A percentile compares a stretch with the other conserved stretches of the same genome.
These are phyloP conservation scores for Fraxinus latifolia DNA, from an alignment of 305 asterid genomes.

Conservation along the genomic window DNA sequence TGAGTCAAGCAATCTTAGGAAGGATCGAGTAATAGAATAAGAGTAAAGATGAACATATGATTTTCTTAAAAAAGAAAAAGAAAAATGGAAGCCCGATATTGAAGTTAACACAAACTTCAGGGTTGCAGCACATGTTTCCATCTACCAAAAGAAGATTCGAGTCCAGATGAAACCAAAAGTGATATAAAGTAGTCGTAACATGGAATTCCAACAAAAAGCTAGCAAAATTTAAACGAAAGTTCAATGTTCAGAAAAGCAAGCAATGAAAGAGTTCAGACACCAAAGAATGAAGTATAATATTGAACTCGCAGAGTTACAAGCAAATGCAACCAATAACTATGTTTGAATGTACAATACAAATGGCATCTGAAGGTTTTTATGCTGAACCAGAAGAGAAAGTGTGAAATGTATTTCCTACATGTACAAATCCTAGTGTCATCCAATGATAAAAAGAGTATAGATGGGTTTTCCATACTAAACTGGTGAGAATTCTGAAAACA, in stretches of 20 bases:
- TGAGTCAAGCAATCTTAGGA: background rate
- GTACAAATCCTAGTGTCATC: constrained; percentile 36
- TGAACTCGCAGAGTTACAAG: background rate
- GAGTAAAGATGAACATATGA: background rate
- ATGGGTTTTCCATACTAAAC: background rate
- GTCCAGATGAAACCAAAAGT: background rate
- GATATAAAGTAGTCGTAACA: background rate
- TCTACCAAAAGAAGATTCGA: background rate
- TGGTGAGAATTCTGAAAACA: constrained; percentile 23
- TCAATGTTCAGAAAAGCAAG: background rate
- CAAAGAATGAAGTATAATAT: background rate
- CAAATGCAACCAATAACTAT: background rate
- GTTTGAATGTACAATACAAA: constrained; percentile 3
- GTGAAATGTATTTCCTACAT: constrained; percentile 30
- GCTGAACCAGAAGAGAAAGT: constrained; percentile 8
- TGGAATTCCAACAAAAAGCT: background rate
- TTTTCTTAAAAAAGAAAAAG: background rate
- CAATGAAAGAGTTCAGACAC: background rate
- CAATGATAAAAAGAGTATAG: background rate
- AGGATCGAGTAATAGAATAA: background rate
- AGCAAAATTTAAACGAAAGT: background rate
- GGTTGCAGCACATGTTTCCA: background rate
- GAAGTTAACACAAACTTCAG: background rate
- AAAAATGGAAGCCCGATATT: background rate
- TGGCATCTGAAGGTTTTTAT: constrained; percentile 5